Evolutionary conservation across 1,284 basidiomycete species (phyloP), one percentile per base, ranked within the genome.

Genomic region (Heterobasidion occidentale): DNA sequence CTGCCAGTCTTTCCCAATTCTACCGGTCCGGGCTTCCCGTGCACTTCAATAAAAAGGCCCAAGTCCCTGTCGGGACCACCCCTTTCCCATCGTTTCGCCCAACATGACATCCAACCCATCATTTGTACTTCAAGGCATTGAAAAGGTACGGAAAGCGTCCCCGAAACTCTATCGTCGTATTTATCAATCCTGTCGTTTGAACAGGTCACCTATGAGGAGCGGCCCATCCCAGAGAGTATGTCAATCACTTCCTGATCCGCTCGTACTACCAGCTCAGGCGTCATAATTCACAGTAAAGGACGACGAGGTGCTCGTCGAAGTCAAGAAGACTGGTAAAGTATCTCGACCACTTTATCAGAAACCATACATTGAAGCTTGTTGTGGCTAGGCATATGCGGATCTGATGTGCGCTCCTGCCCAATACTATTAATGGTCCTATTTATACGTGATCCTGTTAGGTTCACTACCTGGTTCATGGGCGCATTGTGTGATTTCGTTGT

Each of bases 281-380:
- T 49, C 38, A 56, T 20, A 5, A 51, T 36, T 59, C 49, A 57
- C 64, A 88, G 88, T 91, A 60, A 76, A 77, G 20, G 80, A 80
- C 54, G 78, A 90, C 64, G 89, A 97, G 65, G 93, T 95, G 48
- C 83, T 98, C 36, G 84, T 98, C 51, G 82, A 92, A 66, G 87
- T 98, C 52, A 94, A 94, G 73, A 94, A 96, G 74, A 94, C 93
- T 20, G 91, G 90, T 86, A 60, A 59, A 80, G 67, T 49, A 19
- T 4, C 9, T 9, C 47, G 27, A 8, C 54, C 46, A 45, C 36
- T n/a, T 27, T 27, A 27, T 17, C 15, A 36, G 33, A 14, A 11
- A 6, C 47, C 19, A 20, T 54, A 46, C 38, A 46, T 36, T 35
- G 50, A 27, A 36, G 17, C 55, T 36, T 15, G n/a, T 38, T 54